Percentiles rank a stretch among this genome's conserved stretches.
Evolutionary conservation across 164 flowering plant species (phyloP).

Genomic region (Vitis rotundifolia): DNA sequence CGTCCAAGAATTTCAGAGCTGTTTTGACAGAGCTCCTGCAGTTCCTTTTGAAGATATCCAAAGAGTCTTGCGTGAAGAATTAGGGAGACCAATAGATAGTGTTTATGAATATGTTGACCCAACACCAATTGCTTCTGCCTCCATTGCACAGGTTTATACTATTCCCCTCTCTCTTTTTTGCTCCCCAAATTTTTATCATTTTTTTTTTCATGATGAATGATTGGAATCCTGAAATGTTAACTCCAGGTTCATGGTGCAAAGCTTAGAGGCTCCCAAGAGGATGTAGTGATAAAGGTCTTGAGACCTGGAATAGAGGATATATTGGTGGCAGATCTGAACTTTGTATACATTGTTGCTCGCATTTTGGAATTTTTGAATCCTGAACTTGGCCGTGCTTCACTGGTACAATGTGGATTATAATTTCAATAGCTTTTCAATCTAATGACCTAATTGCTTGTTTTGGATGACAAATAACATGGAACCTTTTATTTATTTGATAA

Average conservation of each 20-base stretch:
- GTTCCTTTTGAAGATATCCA: slow-evolving; percentile 83
- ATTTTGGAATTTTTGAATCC: slow-evolving; percentile 91
- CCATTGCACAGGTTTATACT: slow-evolving; percentile 80
- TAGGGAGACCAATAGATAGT: slow-evolving; percentile 79
- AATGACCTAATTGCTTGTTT: no score
- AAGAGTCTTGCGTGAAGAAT: slow-evolving; percentile 63
- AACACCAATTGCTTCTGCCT: slow-evolving; percentile 96
- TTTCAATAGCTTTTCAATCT: background rate
- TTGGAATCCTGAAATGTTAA: slow-evolving; percentile 9
- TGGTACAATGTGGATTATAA: slow-evolving; percentile 45
- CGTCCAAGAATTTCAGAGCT: slow-evolving; percentile 87
- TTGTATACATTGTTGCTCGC: slow-evolving; percentile 82
- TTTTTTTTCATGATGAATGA: background rate
- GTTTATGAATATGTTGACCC: slow-evolving; percentile 91
- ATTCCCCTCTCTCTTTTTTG: background rate
- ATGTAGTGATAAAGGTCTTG: slow-evolving; percentile 92
- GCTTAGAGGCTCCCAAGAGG: slow-evolving; percentile 72
- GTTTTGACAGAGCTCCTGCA: slow-evolving; percentile 87
- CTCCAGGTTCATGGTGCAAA: slow-evolving; percentile 91
- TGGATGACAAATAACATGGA: no score
- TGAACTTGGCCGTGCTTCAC: slow-evolving; percentile 77
- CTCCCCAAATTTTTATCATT: background rate
- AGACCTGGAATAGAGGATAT: slow-evolving; percentile 95
- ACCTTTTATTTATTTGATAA: no score
- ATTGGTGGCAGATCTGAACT: slow-evolving; percentile 90